Evolutionary conservation across 768 basidiomycete species (phyloP), one percentile per base, ranked within the genome.

Genomic region (Kwoniella pini): DNA sequence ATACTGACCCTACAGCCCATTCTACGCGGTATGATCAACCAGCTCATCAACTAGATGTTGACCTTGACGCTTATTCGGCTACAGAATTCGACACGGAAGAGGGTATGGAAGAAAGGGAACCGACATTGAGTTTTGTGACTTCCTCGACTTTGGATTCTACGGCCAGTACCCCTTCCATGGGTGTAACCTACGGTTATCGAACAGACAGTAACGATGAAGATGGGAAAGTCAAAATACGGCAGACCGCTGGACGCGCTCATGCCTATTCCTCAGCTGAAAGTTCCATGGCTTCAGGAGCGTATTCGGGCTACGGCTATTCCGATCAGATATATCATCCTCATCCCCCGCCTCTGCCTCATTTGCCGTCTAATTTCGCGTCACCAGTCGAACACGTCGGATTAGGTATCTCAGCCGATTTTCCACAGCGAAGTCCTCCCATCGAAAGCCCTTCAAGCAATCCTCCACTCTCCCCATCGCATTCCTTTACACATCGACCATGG

Each of bases 261-360:
- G 72, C 69, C 22, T 68, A 69, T 54, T 73, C 69, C 2, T 71
- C 65, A 4, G 68, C 73, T 11, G 70, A 72, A 45, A 68, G 67
- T 9, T 66, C 63, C 27, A 69, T 66, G 61, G 69, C 67, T 2
- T 70, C 70, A 13, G 67, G 75, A 12, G 65, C 70, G 3, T 71
- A 67, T 48, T 69, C 63, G 9, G 64, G 63, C 27, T 66, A 68
- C 53, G 62, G 39, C 5, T 67, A 68, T 61, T 44, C 62, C 12
- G 66, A 70, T 38, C 53, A 64, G 22, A 19, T 63, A 13, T 68
- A 68, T 49, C 65, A 67, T 31, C 62, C 73, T 43, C 65, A 69
- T 53, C 69, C 72, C 11, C 73, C 73, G 13, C 73, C 73, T 38
- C 54, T 75, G 4, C 73, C 73, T 10, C 51, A 50, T 24, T 21